Evolutionary conservation across 768 basidiomycete species (phyloP), one percentile per base, ranked within the genome.

Genomic region (Gloeophyllum trabeum): DNA sequence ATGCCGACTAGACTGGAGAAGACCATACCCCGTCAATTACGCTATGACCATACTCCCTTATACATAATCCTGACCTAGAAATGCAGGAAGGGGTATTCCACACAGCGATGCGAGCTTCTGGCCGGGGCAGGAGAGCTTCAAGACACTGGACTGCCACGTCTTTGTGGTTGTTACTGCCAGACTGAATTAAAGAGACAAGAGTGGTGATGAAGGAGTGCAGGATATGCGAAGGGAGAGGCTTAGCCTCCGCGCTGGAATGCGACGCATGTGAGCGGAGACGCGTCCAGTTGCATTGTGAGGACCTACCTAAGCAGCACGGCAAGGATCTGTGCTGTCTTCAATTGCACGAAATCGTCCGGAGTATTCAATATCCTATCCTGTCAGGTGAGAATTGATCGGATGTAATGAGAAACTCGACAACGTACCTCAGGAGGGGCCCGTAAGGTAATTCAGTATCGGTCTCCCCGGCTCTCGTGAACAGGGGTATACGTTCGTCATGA

Each of bases 131-230:
- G 19, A 96, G 62, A 4, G 82, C 79, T 57, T 91, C 89, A 3
- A 97, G 70, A 52, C 88, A 91, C 57, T 96, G 94, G 3, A 96
- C 87, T 6, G 85, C 82, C 24, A 96, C 75, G 57, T 97, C 94
- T 32, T 84, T 84, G 52, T 80, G 82, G 52, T 86, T 76, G 3
- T 67, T 59, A 2, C 74, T 69, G 21, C 64, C 58, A 16, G 76
- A 52, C 14, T 50, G 44, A 6, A 63, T 48, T 32, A 61, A 57
- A 5, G 48, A 19, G 4, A 58, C 45, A 20, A 63, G 49, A 18
- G 54, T 52, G 24, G 46, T 53, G 32, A 62, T 48, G 51, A 60
- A 61, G 5, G 61, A 58, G 71, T 61, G 49, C 1, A 63, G 42
- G 16, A 54, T 51, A 40, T 57, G 54, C 3, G 46, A 40, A n/a